Conservation (phyloP, 2,329 filamentous ascomycete genomes). For the Stemphylium beticola region DNA sequence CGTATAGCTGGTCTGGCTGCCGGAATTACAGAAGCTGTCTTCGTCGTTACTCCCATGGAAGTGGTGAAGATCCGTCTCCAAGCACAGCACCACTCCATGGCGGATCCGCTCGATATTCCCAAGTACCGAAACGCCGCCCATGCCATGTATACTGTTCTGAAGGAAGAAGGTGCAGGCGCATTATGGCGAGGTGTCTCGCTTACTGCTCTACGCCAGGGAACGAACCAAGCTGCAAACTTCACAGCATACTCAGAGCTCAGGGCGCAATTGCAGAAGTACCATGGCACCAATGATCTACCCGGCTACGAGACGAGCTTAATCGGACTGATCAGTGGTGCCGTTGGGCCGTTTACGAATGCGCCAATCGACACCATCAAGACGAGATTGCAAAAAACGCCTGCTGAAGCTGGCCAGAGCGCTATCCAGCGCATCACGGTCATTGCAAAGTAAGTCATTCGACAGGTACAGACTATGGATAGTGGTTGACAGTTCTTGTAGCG, state of each 20-base stretch:
- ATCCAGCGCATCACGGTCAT: conserved; percentile 79
- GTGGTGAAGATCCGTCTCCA: conserved; percentile 98
- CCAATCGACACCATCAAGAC: conserved; percentile 99
- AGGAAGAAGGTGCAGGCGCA: conserved; percentile 86
- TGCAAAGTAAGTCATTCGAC: conserved; percentile 55
- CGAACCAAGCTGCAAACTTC: conserved; percentile 96
- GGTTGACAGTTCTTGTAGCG: conserved; percentile 33
- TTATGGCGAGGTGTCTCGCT: conserved; percentile 93
- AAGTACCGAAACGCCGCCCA: conserved; percentile 96
- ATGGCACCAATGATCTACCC: conserved; percentile 77
- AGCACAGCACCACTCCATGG: conserved; percentile 97
- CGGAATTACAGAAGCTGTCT: conserved; percentile 94
- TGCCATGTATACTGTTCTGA: conserved; percentile 82
- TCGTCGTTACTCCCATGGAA: conserved; percentile 98
- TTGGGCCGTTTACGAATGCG: conserved; percentile 95
- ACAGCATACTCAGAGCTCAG: conserved; percentile 97
- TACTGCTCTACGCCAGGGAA: conserved; percentile 91
- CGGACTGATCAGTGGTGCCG: conserved; percentile 88
- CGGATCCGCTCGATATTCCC: conserved; percentile 91
- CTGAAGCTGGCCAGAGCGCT: conserved; percentile 79
- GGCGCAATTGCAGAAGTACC: conserved; percentile 72
- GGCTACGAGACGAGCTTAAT: conserved; percentile 90
- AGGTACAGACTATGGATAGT: background rate
- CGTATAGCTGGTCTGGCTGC: conserved; percentile 79
- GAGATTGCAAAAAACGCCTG: conserved; percentile 86